Percentiles rank a stretch among this genome's conserved stretches.
These are phyloP conservation scores for Papiliotrema nemorosa DNA, from an alignment of 1,284 basidiomycete genomes.

Conservation along the genomic window DNA sequence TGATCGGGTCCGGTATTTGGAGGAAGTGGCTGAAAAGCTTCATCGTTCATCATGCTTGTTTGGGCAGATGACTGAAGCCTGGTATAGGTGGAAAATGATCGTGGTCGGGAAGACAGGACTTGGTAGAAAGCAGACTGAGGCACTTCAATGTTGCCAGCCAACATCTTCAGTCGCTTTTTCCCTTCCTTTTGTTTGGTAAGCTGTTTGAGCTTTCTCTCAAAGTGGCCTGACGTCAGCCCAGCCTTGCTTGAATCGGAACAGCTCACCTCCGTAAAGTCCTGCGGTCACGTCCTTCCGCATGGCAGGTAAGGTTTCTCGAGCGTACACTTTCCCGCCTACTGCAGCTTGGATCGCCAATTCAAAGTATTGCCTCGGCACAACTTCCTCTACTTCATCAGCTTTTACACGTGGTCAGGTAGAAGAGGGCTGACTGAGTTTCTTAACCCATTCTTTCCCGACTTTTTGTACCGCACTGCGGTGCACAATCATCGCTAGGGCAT, in stretches of 20 bases:
- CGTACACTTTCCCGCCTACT: conserved; percentile 79
- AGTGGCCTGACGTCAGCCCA: conserved; percentile 58
- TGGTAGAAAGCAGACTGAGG: conserved; percentile 89
- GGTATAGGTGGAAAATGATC: conserved; percentile 23
- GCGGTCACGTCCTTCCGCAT: conserved; percentile 92
- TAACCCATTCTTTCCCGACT: conserved; percentile 76
- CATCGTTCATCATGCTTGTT: neutral
- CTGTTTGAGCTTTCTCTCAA: conserved; percentile 86
- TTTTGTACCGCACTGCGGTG: conserved; percentile 65
- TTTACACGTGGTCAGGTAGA: no score
- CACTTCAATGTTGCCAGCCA: conserved; percentile 75
- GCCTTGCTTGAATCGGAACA: neutral
- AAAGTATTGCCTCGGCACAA: conserved; percentile 88
- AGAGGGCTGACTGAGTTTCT: conserved; percentile 81
- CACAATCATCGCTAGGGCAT: conserved; percentile 86
- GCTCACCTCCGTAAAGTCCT: conserved; percentile 79
- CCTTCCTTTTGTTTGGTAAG: conserved; percentile 89
- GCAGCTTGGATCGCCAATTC: conserved; percentile 83
- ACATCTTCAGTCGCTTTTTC: conserved; percentile 76
- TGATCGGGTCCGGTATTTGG: no score
- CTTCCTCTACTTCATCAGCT: conserved; percentile 60
- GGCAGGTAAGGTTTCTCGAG: conserved; percentile 81
- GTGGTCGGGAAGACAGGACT: conserved; percentile 60
- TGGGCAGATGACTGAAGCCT: neutral
- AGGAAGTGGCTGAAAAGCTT: neutral